Evolutionary conservation across 2,329 filamentous ascomycete genomes (phyloP), one percentile per base, ranked within the genome.

Genomic region (Purpureocillium takamizusanense): DNA sequence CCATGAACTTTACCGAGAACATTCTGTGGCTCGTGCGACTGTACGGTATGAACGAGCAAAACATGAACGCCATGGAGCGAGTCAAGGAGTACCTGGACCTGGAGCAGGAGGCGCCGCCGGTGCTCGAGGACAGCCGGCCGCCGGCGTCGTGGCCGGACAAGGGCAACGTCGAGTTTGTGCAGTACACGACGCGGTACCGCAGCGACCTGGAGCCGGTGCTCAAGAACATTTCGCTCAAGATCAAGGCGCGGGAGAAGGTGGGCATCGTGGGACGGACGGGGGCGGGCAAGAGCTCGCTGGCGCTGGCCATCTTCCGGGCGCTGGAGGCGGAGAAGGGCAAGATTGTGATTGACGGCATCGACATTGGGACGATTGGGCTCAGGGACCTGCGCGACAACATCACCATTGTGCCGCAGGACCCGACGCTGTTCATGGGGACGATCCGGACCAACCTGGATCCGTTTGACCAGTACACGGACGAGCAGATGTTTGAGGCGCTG

Each of bases 11-110:
- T 54, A 94, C 89, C 0, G 92, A 98, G 60, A 97, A 95, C 48
- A 84, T 98, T 7, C 67, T 98, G 14, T 98, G 92, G 92, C 80
- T 97, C 39, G 89, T 98, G 23, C 82, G 92, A 34, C 72, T 95
- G 12, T 98, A 98, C 59, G 83, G 89, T 1, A 79, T 86, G 55
- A 95, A 97, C 53, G 92, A 98, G 64, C 92, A 98, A 62, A 97
- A 95, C 63, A 97, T 98, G 92, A 98, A 98, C 63, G 90, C 90
- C 3, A 89, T 97, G 35, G 92, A 98, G 64, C 86, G 92, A 54
- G 83, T 98, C 55, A 94, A 95, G 66, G 92, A 98, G 58, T 98
- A 97, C 55, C 75, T 97, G 28, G 87, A 97, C 33, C 85, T 98
- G 1, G 90, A 97, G 51, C 90, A 95, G 59, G 92, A 98, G 63